Base-by-base conservation (phyloP, 108 stramenopile genomes). In the Conticribra guillardii region DNA sequence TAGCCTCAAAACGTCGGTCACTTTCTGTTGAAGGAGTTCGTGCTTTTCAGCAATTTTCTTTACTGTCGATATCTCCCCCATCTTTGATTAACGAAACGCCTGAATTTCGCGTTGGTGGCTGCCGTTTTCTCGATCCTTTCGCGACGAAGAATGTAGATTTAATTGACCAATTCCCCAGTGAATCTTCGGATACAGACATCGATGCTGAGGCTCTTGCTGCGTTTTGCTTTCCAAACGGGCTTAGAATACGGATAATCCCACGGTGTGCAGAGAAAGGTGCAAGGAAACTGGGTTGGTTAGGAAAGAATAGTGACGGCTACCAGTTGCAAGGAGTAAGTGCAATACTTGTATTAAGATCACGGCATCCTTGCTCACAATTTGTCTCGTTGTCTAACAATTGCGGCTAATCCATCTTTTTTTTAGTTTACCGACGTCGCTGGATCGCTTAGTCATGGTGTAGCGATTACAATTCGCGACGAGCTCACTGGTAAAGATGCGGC, bases 211-310 rank as follows among this genome's bases (percentile, higher is more conserved):
- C 82, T 14, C 74, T 83, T 19, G 79, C 79, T 53, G 72, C 79
- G 32, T 83, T 83, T 62, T 83, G 79, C 41, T 83, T 83, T 29
- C 78, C 82, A 2, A 75, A 83, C 41, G 82, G 82, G 56, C 65
- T 83, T 11, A 64, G 63, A 16, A 54, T 83, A 48, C 67, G 82
- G 15, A 61, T 80, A 1, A 41, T 83, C 16, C 82, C 79, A 14
- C 68, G 69, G 23, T 54, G 68, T 48, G 82, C 79, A 33, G 44
- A 48, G n/a, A 79, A 71, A 53, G 79, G 82, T 24, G 82, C 82
- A 16, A 80, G 52, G 52, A 60, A 74, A 30, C 18, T 80, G 50
- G 82, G 82, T 7, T 83, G 82, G 82, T 46, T 79, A 58, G 82
- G 79, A 2, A 29, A 48, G 17, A 55, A 54, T 16, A 71, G 73